These are phyloP conservation scores for Pilaira anomala DNA, from an alignment of 192 early-diverging fungal species.

Conservation along the genomic window DNA sequence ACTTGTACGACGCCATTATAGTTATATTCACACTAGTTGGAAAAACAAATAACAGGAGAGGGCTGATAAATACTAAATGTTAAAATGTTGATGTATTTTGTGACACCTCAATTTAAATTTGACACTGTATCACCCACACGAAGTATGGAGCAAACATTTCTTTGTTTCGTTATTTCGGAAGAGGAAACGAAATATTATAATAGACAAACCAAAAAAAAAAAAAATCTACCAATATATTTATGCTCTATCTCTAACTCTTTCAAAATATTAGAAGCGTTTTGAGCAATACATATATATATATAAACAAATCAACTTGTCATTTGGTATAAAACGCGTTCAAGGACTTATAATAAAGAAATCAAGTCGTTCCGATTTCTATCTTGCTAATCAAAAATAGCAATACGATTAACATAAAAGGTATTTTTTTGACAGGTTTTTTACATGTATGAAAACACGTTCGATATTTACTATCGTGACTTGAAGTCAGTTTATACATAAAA, in stretches of 20 bases:
- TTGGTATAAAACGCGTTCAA: too few relatives aligned
- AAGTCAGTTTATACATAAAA: slow-evolving; percentile 1
- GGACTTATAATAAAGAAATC: background rate
- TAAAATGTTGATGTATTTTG: background rate
- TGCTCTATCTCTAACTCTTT: too few relatives aligned
- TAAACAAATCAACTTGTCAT: background rate
- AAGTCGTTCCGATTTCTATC: too few relatives aligned
- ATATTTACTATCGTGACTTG: too few relatives aligned
- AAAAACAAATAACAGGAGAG: background rate
- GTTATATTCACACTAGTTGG: background rate
- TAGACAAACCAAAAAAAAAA: background rate
- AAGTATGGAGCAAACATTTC: background rate
- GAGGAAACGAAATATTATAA: slow-evolving; percentile 1
- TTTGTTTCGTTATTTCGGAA: background rate
- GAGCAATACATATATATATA: too few relatives aligned
- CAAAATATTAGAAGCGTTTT: too few relatives aligned
- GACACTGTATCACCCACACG: slow-evolving; percentile 15
- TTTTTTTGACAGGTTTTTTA: background rate
- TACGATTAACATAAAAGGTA: slow-evolving; percentile 3
- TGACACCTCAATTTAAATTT: slow-evolving; percentile 4
- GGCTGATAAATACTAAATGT: background rate
- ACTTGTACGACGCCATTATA: background rate
- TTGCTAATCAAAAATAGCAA: background rate
- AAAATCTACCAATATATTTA: background rate
- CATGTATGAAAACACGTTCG: background rate